Evolutionary conservation across 2,329 filamentous ascomycete genomes (phyloP).

Genomic region (Lachnellula subtilissima): DNA sequence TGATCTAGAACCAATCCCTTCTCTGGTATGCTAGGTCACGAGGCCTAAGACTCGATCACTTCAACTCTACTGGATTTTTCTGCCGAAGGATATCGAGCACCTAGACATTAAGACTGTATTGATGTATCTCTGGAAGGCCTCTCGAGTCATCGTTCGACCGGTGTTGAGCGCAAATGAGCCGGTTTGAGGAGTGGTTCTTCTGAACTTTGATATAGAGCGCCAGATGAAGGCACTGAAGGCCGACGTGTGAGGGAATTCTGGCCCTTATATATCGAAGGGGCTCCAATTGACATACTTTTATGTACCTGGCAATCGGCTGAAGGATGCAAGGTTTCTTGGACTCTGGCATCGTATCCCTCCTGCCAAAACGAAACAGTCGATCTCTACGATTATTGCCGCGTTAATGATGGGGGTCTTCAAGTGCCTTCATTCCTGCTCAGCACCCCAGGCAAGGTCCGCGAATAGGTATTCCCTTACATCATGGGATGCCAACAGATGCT

Average conservation of each 20-base stretch:
- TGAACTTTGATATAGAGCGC: conserved; percentile 7
- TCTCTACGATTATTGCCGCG: conserved; percentile 1
- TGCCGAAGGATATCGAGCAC: too few species aligned
- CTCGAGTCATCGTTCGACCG: conserved; percentile 3
- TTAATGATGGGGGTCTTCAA: conserved; percentile 2
- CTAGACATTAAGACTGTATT: background rate
- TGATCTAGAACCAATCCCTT: conserved; percentile 1
- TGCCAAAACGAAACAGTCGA: conserved; percentile 1
- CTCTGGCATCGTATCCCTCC: conserved; percentile 6
- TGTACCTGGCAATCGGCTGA: conserved; percentile 3
- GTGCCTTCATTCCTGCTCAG: background rate
- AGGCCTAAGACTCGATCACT: conserved; percentile 4
- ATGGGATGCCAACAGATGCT: conserved; percentile 9
- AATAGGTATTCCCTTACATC: background rate
- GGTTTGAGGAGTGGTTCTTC: conserved; percentile 7
- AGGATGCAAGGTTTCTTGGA: conserved; percentile 6
- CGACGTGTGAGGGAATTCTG: conserved; percentile 3
- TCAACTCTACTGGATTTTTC: conserved; percentile 4
- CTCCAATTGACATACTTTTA: conserved; percentile 8
- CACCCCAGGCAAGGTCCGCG: background rate
- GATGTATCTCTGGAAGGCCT: conserved; percentile 1
- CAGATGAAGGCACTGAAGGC: background rate
- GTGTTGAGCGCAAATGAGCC: conserved; percentile 4
- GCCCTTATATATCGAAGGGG: background rate
- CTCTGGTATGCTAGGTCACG: conserved; percentile 1